Evolutionary conservation across 2,329 filamentous ascomycete species (phyloP).

Genomic region (Venturia asperata): DNA sequence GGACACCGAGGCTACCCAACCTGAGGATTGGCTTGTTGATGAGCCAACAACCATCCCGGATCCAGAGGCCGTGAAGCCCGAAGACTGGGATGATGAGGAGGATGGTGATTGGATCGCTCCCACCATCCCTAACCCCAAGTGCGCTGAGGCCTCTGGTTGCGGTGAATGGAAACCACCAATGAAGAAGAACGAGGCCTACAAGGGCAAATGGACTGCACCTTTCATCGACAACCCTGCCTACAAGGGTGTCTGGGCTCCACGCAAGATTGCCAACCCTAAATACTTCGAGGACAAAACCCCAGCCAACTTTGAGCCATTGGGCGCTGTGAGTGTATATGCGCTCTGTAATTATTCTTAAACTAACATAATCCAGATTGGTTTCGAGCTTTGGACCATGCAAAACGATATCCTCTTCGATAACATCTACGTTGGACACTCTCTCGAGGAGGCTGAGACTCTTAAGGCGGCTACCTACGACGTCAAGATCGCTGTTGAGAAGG

Average conservation of each 20-base stretch:
- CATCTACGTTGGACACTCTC: conserved; percentile 98
- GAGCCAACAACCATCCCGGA: conserved; percentile 79
- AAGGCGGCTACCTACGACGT: conserved; percentile 82
- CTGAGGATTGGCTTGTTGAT: conserved; percentile 91
- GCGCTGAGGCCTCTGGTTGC: conserved; percentile 84
- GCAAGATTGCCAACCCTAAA: conserved; percentile 93
- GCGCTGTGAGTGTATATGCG: conserved; percentile 65
- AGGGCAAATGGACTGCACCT: conserved; percentile 96
- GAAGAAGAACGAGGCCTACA: conserved; percentile 94
- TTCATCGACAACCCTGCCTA: conserved; percentile 95
- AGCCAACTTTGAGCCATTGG: conserved; percentile 95
- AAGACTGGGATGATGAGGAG: conserved; percentile 99
- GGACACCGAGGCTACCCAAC: conserved; percentile 83
- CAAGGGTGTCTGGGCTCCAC: conserved; percentile 91
- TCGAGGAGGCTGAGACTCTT: conserved; percentile 85
- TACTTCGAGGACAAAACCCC: conserved; percentile 97
- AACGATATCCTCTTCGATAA: conserved; percentile 98
- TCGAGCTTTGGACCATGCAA: conserved; percentile 99
- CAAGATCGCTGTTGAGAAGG: conserved; percentile 79
- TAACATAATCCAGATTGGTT: conserved; percentile 63
- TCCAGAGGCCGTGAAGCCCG: conserved; percentile 92
- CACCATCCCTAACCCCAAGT: conserved; percentile 91
- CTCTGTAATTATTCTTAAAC: neutral
- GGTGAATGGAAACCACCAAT: conserved; percentile 86
- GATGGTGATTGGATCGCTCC: conserved; percentile 95